Percentiles rank a stretch among this genome's conserved stretches.
These are phyloP conservation scores for Cryptosporidium ubiquitum DNA, from an alignment of 169 alveolate genomes.

Conservation along the genomic window DNA sequence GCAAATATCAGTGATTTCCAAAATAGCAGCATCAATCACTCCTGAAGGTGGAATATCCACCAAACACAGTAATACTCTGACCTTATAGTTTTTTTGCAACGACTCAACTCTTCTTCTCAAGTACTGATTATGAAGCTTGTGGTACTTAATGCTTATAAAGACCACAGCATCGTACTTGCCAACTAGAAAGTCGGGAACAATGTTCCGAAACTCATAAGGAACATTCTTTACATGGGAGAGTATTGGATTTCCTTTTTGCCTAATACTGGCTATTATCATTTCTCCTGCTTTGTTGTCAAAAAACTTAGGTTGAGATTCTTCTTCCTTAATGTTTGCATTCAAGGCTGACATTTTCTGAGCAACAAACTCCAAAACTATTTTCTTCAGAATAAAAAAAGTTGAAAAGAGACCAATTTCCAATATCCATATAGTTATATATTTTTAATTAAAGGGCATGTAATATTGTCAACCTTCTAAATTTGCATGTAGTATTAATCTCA, in stretches of 20 bases:
- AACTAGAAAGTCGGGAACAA: conserved; percentile 78
- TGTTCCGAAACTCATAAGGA: conserved; percentile 53
- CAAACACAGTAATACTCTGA: conserved; percentile 62
- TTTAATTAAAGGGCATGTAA: too few relatives aligned
- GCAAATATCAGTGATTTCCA: conserved; percentile 54
- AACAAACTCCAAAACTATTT: neutral
- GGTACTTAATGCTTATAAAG: conserved; percentile 74
- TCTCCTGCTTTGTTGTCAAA: conserved; percentile 45
- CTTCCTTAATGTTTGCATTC: neutral
- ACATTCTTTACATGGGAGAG: conserved; percentile 49
- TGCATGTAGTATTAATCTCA: neutral
- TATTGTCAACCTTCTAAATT: neutral
- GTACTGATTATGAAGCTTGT: conserved; percentile 75
- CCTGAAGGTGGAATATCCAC: conserved; percentile 69
- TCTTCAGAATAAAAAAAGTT: neutral
- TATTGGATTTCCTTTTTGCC: conserved; percentile 76
- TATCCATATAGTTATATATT: neutral
- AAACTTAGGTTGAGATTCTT: conserved; percentile 4
- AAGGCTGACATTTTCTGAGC: neutral
- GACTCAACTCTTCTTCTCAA: conserved; percentile 67
- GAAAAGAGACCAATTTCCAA: neutral
- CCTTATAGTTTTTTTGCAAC: conserved; percentile 71
- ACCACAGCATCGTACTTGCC: conserved; percentile 76
- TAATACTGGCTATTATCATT: conserved; percentile 72
- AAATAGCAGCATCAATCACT: conserved; percentile 33